Percentiles rank a stretch among this genome's conserved stretches.
phyloP scores from a whole-genome alignment of 257 asterid genomes.

The Schizonepeta tenuifolia region DNA sequence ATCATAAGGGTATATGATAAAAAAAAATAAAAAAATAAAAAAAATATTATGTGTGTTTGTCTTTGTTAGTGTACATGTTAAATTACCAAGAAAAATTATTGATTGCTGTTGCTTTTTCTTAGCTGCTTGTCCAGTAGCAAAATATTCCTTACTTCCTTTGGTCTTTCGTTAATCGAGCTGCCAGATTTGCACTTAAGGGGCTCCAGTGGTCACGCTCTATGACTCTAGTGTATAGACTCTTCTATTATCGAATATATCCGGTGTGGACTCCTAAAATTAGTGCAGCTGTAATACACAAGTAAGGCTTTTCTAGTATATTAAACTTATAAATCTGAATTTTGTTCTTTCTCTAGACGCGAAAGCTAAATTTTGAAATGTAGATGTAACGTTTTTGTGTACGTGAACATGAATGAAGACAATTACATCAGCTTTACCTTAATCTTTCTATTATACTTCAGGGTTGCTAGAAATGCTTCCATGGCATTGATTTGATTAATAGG shows the following conservation, averaged over 20 bases:
- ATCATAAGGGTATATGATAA: background rate
- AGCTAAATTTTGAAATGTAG: background rate
- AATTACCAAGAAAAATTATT: background rate
- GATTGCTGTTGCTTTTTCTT: conserved; percentile 5
- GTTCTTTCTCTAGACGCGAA: background rate
- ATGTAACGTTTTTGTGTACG: background rate
- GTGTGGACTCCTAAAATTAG: background rate
- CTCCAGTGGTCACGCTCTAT: conserved; percentile 1
- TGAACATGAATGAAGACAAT: background rate
- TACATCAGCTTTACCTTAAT: background rate
- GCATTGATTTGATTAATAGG: conserved; percentile 3
- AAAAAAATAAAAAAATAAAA: too few relatives aligned
- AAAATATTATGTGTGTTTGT: background rate
- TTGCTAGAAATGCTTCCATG: background rate
- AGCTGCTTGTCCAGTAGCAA: background rate
- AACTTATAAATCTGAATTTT: background rate
- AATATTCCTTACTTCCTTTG: background rate
- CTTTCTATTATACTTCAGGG: background rate
- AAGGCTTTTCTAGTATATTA: background rate
- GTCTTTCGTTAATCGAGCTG: background rate
- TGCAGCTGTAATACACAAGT: too few relatives aligned
- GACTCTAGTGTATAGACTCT: background rate
- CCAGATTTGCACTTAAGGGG: background rate
- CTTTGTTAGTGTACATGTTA: background rate
- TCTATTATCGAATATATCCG: background rate